These are phyloP conservation scores for Fusarium marasasianum DNA, from an alignment of 2,329 filamentous ascomycete species.

Conservation along the genomic window DNA sequence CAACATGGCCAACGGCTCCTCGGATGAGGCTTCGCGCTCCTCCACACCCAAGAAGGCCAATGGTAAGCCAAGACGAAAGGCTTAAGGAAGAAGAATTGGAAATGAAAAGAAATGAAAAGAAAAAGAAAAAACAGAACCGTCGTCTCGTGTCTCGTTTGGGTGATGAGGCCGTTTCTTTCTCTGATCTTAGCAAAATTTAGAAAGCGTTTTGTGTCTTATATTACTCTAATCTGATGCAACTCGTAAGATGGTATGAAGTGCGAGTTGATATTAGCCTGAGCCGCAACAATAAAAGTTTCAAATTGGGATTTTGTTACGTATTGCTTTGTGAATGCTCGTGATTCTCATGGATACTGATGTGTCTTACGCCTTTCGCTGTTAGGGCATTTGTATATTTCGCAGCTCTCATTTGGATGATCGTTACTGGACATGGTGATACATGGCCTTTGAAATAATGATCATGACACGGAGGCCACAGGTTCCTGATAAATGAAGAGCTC, in stretches of 20 bases:
- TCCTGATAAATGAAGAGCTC: background rate
- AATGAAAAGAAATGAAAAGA: background rate
- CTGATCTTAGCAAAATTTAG: background rate
- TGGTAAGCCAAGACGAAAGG: conserved; percentile 40
- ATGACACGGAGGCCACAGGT: background rate
- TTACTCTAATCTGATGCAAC: background rate
- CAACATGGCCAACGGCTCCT: conserved; percentile 46
- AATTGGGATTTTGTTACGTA: background rate
- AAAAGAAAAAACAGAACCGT: background rate
- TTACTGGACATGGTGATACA: background rate
- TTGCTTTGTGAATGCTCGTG: background rate
- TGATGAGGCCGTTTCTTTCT: background rate
- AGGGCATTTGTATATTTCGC: background rate
- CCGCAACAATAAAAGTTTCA: background rate
- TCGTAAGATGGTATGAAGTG: background rate
- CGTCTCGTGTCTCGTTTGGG: background rate
- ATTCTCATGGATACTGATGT: background rate
- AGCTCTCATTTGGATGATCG: background rate
- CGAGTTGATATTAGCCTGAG: background rate
- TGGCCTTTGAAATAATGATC: background rate
- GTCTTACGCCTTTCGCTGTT: background rate
- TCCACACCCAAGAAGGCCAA: conserved; percentile 48
- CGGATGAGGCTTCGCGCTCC: conserved; percentile 38
- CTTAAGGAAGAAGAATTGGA: conserved; percentile 13
- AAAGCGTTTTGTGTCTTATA: conserved; percentile 7